Evolutionary conservation across 2,329 filamentous ascomycete species (phyloP), one percentile per base, ranked within the genome.

Genomic region (Fusarium tupiense): DNA sequence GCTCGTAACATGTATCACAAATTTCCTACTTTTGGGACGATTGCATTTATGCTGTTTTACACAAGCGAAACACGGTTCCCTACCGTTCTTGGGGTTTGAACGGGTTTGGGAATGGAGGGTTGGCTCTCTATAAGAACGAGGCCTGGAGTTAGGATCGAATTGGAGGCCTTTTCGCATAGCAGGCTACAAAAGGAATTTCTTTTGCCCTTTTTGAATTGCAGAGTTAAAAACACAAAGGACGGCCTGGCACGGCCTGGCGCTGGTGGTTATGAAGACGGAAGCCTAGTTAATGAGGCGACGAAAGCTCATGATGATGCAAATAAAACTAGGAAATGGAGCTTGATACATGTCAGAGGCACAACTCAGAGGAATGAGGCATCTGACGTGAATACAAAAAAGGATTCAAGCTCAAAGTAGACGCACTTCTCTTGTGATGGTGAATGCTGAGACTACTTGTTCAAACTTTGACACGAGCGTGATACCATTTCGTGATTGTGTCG

Each of bases 1-100:
- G 61, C 69, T 77, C 72, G 71, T 76, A 77, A 72, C 73, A 78
- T 81, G 79, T 81, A 82, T 76, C 76, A 82, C 75, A 75, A 76
- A 61, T 66, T 69, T 78, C 64, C 58, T 61, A 67, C 58, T 73
- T 73, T 72, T 74, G 50, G 56, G 65, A 72, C 57, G 54, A 70
- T 72, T 65, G 72, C 54, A 70, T 76, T 78, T 78, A 56, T 69
- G 53, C 65, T 66, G 67, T 67, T 66, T 65, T 38, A 31, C 29
- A 58, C 43, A 53, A 69, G 73, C 66, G 67, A 56, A 47, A 64
- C 29, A 73, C 41, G 66, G 60, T 63, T 76, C 64, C 46, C 56
- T 52, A 46, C 56, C 63, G 61, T 63, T 63, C 56, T 64, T 61
- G 52, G 52, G 56, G 65, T 62, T 75, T 71, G 52, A 58, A 71